Percentiles rank a stretch among this genome's conserved stretches.
Evolutionary conservation across 495 filamentous ascomycete species (phyloP).

Genomic region (Annulohypoxylon nitens): DNA sequence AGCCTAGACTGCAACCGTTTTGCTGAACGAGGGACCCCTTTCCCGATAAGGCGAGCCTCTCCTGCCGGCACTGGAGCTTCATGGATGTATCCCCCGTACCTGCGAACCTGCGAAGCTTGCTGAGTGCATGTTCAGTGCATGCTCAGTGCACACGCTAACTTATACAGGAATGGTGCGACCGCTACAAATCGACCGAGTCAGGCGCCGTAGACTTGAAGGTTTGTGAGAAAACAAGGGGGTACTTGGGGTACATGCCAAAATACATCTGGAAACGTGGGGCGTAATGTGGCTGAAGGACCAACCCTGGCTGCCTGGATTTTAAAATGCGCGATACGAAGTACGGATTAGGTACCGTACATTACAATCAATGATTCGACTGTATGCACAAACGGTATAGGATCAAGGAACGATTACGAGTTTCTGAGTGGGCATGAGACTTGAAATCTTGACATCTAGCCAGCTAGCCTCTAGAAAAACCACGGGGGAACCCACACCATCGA

Average conservation of each 20-base stretch:
- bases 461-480: neutral
- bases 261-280: conserved; percentile 27
- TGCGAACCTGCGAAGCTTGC: neutral
- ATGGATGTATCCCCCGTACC: neutral
- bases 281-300: conserved; percentile 29
- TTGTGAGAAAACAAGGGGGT: neutral
- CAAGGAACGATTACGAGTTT: conserved; percentile 21
- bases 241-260: neutral
- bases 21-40: conserved; percentile 16
- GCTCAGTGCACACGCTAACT: conserved; percentile 7
- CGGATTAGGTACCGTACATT: conserved; percentile 1
- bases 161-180: conserved; percentile 17
- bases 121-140: conserved; percentile 6
- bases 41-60: conserved; percentile 46
- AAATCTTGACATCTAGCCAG: conserved; percentile 12
- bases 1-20: neutral
- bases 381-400: neutral
- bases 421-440: conserved; percentile 28
- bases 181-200: conserved; percentile 29
- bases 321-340: neutral
- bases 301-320: neutral
- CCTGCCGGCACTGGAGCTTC: conserved; percentile 17
- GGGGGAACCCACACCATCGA: conserved; percentile 31
- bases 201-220: conserved; percentile 3
- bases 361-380: neutral